Evolutionary conservation across 2,329 filamentous ascomycete species (phyloP).

Genomic region (Beauveria caledonica): DNA sequence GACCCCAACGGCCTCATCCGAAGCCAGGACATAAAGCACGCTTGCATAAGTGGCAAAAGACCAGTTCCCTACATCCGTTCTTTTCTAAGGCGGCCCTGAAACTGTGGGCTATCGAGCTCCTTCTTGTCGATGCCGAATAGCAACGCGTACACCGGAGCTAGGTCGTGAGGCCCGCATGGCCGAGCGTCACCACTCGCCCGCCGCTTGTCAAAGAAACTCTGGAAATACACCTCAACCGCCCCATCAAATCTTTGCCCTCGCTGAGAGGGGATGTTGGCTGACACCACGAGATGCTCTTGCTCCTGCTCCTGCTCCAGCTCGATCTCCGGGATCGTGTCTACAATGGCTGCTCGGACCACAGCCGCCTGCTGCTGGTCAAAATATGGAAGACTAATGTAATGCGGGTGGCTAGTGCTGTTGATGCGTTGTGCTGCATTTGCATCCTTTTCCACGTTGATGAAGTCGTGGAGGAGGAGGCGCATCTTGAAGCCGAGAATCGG

Average conservation of each 20-base stretch:
- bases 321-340: too few relatives aligned
- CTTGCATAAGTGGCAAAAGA: too few relatives aligned
- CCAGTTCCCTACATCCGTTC: too few relatives aligned
- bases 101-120: conserved; percentile 3
- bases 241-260: too few relatives aligned
- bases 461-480: not conserved
- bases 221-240: conserved; percentile 1
- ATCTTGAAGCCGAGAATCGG: not conserved
- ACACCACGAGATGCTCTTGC: too few relatives aligned
- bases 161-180: conserved; percentile 15
- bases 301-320: too few relatives aligned
- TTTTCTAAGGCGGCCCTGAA: not conserved
- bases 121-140: conserved; percentile 13
- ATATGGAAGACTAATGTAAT: not conserved
- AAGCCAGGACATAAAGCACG: too few relatives aligned
- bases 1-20: too few relatives aligned
- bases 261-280: too few relatives aligned
- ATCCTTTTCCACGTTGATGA: not conserved
- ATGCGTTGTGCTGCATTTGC: not conserved
- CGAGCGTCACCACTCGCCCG: conserved; percentile 11
- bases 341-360: not conserved
- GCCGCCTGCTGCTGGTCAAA: not conserved
- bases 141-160: conserved; percentile 14
- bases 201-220: conserved; percentile 13
- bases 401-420: not conserved